Base-by-base conservation (phyloP, 2,329 filamentous ascomycete species). In the Trichoderma sp. region DNA sequence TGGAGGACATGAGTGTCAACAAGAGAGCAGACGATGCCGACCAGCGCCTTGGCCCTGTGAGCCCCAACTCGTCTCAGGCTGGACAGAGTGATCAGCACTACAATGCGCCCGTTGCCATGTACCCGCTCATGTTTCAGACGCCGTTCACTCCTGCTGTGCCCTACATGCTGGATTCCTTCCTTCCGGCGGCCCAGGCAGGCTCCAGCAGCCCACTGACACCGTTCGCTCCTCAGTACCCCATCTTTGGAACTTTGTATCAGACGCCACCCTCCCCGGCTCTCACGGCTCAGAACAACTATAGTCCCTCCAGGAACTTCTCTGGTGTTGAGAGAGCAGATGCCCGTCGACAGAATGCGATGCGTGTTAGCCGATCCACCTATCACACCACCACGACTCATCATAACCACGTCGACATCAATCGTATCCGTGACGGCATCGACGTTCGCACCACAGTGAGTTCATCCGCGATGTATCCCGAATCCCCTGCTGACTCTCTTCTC, bases 371-470 rank as follows among this genome's bases (percentile, higher is more conserved):
- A 68, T 77, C 81, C 14, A 74, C 80, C n/a, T 80, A 80, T 64
- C 80, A 80, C 69, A 83, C 79, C 63, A 75, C 78, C 5, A 75
- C 80, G 1, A 80, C 80, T 34, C 82, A 86, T 66, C 85, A 88
- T 71, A 89, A 89, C 65, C 81, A 86, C 26, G 87, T 89, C 5
- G 86, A 89, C 67, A 80, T 86, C 55, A 78, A 79, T 64, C 81
- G 82, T n/a, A 88, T 89, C 69, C 79, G 81, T 19, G 81, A 86
- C 17, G 90, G 90, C 10, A 84, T 85, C 52, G 90, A 93, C 73
- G 89, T 92, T 66, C 85, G 90, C 59, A 92, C 90, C 9, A 93
- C 90, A 0, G 90, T 91, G 79, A 77, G 84, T 78, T 28, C 19
- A 2, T 62, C 34, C 56, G 19, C 3, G 3, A 5, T 59, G n/a